Percentiles rank a stretch among this genome's conserved stretches.
phyloP scores from a whole-genome alignment of 1,139 yeast species.

The Saccharomycopsis hybrid region DNA sequence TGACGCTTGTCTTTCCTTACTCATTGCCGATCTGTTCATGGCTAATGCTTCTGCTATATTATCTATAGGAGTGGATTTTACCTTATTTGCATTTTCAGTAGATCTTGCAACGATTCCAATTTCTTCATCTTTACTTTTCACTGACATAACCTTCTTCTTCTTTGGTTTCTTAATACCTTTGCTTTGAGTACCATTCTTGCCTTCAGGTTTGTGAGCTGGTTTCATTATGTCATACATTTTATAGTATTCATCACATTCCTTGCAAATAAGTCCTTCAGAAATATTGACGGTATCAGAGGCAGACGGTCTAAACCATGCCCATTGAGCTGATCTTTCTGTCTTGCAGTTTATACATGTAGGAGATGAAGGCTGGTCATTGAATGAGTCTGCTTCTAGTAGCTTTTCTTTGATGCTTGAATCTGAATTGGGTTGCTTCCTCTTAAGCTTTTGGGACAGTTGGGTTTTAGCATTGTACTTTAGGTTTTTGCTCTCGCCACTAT shows the following conservation, averaged over 20 bases:
- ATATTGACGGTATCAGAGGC: constrained; percentile 28
- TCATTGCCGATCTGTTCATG: constrained; percentile 8
- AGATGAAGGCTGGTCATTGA: constrained; percentile 29
- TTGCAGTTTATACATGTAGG: constrained; percentile 43
- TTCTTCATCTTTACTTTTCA: neutral
- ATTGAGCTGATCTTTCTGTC: constrained; percentile 34
- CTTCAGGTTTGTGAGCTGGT: no score
- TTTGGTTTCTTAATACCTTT: no score
- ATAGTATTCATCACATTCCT: constrained; percentile 44
- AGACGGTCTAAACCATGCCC: constrained; percentile 33
- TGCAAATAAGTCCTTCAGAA: constrained; percentile 44
- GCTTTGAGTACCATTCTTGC: neutral
- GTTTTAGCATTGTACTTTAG: neutral
- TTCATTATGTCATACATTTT: constrained; percentile 46
- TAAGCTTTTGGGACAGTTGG: neutral
- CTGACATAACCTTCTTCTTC: neutral
- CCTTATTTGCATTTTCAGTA: neutral
- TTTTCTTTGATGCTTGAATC: neutral
- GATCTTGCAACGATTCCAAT: no score
- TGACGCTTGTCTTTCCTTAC: constrained; percentile 5
- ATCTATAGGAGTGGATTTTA: neutral
- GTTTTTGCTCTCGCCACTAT: neutral
- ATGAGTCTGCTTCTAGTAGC: constrained; percentile 25
- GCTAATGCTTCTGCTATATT: constrained; percentile 16
- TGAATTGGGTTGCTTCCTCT: no score